phyloP scores from a whole-genome alignment of 2,329 filamentous ascomycete genomes.

The Beauveria rudraprayagi region DNA sequence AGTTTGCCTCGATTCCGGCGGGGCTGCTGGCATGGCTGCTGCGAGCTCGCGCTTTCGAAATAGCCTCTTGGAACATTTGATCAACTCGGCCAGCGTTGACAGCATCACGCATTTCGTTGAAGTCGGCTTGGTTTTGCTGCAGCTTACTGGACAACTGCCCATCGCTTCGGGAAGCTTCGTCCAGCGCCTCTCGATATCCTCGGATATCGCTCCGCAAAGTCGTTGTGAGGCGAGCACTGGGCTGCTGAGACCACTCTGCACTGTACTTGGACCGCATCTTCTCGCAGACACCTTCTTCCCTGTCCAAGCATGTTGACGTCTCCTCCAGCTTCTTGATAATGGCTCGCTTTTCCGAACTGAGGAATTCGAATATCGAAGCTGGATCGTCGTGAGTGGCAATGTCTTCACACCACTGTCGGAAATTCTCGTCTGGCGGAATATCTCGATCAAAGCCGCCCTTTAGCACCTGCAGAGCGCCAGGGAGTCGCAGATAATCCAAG shows the following conservation, averaged over 20 bases:
- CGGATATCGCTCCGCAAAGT: conserved; percentile 81
- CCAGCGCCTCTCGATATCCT: conserved; percentile 80
- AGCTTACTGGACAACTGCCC: conserved; percentile 74
- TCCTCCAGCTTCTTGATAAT: conserved; percentile 67
- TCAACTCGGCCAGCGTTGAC: conserved; percentile 82
- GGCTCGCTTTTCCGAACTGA: conserved; percentile 69
- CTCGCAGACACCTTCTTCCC: conserved; percentile 96
- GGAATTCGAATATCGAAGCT: conserved; percentile 64
- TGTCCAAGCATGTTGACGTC: conserved; percentile 81
- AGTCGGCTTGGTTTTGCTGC: conserved; percentile 77
- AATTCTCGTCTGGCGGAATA: conserved; percentile 80
- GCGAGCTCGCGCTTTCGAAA: conserved; percentile 68
- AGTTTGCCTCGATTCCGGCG: conserved; percentile 57
- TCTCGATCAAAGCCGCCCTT: conserved; percentile 92
- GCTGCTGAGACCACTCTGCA: conserved; percentile 92
- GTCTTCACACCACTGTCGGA: conserved; percentile 88
- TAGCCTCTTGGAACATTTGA: conserved; percentile 76
- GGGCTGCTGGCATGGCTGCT: conserved; percentile 54
- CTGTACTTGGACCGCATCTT: conserved; percentile 99
- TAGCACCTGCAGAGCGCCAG: conserved; percentile 79
- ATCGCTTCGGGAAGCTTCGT: conserved; percentile 83
- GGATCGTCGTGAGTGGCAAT: conserved; percentile 81
- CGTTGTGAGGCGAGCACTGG: conserved; percentile 79
- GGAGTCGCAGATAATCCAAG: conserved; percentile 85
- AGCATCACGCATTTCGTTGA: conserved; percentile 90